A percentile compares a stretch with the other conserved stretches of the same genome.
These are phyloP conservation scores for Cercospora canescens DNA, from an alignment of 2,329 filamentous ascomycete genomes.

Conservation along the genomic window DNA sequence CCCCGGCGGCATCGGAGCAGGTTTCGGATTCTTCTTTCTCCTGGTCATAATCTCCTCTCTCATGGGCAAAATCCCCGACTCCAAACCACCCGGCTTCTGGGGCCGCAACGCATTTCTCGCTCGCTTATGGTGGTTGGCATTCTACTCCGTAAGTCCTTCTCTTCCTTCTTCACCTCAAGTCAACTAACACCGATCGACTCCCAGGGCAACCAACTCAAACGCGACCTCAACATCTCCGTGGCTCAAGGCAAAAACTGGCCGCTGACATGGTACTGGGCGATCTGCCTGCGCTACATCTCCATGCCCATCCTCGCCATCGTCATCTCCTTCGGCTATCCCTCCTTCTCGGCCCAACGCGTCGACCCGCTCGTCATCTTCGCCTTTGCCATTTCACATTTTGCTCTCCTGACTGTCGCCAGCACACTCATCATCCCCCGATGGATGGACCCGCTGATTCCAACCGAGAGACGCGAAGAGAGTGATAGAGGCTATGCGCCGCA, in stretches of 20 bases:
- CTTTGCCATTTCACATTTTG: conserved; percentile 42
- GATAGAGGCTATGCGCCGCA: conserved; percentile 15
- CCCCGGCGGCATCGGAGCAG: conserved; percentile 40
- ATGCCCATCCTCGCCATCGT: conserved; percentile 56
- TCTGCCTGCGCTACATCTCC: conserved; percentile 52
- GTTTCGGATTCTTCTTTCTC: conserved; percentile 53
- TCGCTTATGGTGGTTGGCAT: conserved; percentile 55
- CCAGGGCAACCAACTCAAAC: conserved; percentile 33
- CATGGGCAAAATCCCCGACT: conserved; percentile 16
- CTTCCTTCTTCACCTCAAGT: neutral
- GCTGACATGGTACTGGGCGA: conserved; percentile 54
- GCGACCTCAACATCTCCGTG: conserved; percentile 57
- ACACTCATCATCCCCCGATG: conserved; percentile 57
- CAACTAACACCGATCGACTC: neutral
- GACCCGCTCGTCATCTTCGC: conserved; percentile 42
- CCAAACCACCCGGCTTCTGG: conserved; percentile 5
- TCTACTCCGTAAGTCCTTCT: conserved; percentile 54
- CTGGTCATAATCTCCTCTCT: conserved; percentile 39
- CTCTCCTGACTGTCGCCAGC: conserved; percentile 36
- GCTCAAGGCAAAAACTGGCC: conserved; percentile 58
- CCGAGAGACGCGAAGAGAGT: conserved; percentile 49
- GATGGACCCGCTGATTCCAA: conserved; percentile 55
- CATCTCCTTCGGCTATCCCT: conserved; percentile 52
- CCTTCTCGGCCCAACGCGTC: conserved; percentile 49
- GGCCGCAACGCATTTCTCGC: neutral